phyloP scores from a whole-genome alignment of 164 flowering plant species.

The Magnolia changhungtana region DNA sequence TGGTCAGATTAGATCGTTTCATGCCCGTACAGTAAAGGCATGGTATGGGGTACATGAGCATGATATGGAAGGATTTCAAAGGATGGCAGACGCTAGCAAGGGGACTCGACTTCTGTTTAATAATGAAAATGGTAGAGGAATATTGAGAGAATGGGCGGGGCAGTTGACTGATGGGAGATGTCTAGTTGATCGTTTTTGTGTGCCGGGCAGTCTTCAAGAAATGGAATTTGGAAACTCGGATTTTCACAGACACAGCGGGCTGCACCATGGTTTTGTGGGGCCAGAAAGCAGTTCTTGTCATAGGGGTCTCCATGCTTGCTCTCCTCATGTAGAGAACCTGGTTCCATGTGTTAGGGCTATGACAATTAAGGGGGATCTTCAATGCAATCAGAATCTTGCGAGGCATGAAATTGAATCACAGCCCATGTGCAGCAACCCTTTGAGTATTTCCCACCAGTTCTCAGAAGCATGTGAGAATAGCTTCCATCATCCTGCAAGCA shows the following conservation, averaged over 20 bases:
- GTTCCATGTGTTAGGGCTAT: constrained; percentile 1
- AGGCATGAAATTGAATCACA: neutral
- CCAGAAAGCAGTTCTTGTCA: neutral
- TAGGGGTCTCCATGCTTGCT: neutral
- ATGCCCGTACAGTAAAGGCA: constrained; percentile 8
- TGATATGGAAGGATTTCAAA: neutral
- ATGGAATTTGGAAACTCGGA: neutral
- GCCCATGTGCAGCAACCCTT: neutral
- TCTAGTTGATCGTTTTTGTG: neutral
- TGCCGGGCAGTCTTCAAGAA: neutral
- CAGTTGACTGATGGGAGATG: neutral
- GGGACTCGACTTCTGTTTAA: constrained; percentile 4
- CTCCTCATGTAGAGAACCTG: neutral
- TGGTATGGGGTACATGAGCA: neutral
- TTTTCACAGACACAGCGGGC: neutral
- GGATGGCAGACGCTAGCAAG: constrained; percentile 1
- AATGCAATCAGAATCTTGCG: neutral
- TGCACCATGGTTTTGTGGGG: neutral
- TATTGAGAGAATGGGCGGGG: neutral
- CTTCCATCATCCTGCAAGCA: neutral
- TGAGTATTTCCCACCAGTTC: neutral
- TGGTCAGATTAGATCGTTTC: constrained; percentile 11
- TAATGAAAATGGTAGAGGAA: constrained; percentile 6
- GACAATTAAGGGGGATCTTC: constrained; percentile 2
- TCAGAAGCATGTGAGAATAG: neutral